Evolutionary conservation across 2,329 filamentous ascomycete genomes (phyloP), one percentile per base, ranked within the genome.

Genomic region (Emericellopsis cladophorae): DNA sequence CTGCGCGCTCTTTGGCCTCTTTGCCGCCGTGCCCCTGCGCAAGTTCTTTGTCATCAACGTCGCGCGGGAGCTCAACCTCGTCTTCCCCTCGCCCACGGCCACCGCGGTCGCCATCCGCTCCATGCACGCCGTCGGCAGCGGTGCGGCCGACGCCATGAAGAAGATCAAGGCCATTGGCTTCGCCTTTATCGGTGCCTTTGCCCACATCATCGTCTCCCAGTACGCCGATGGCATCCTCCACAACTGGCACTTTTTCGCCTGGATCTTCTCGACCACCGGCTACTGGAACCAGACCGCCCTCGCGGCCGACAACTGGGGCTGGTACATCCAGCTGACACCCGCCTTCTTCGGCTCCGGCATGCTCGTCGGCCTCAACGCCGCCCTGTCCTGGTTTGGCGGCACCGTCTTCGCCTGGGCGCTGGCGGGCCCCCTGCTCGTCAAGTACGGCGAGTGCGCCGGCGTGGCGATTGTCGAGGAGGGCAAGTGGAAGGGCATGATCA

Each of bases 31-130:
- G 0, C 75, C 76, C 7, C 65, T 79, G 16, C 73, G 78, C 43
- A 79, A 79, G 52, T 81, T 82, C 62, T 82, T 81, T 62, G 72
- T 82, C 55, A 72, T 81, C 54, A 74, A 79, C 44, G 73, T 80
- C 11, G 74, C 74, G 4, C 65, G 74, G 9, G 74, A 79, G 56
- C 58, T 79, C 26, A 68, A 67, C 42, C 63, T 79, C 36, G 65
- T 79, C 42, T 79, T 79, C 56, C 75, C 75, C 2, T 71, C 73
- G 0, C 56, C 74, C 0, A 74, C 74, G 22, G 76, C 76, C 2
- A 76, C 74, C 1, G 75, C 74, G 22, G 66, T 78, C 58, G 74
- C 74, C 2, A 79, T 80, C 43, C 68, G 74, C 7, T 70, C 66
- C n/a, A 79, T 79, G 74, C 76, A 79, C 51, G 64, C 70, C 41